Percentiles rank a stretch among this genome's conserved stretches.
phyloP scores from a whole-genome alignment of 2,329 filamentous ascomycete species.

The Claviceps cyperi region DNA sequence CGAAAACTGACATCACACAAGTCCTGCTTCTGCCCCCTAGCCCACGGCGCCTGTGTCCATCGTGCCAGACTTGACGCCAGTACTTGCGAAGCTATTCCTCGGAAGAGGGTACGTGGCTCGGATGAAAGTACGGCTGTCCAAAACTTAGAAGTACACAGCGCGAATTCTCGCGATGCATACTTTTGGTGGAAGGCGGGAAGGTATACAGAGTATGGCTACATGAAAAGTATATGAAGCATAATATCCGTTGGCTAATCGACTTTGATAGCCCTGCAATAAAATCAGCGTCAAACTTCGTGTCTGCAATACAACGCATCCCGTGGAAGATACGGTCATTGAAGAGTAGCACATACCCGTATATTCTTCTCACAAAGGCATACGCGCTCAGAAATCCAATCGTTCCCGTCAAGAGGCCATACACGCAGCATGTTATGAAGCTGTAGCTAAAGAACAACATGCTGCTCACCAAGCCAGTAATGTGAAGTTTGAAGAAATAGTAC shows the following conservation, averaged over 20 bases:
- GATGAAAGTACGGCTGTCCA: background rate
- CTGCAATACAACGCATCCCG: no score
- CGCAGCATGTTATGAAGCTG: conserved; percentile 64
- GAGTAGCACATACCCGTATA: conserved; percentile 51
- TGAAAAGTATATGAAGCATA: background rate
- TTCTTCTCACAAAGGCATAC: conserved; percentile 70
- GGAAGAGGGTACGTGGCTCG: no score
- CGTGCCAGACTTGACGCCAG: no score
- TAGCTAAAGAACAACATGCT: conserved; percentile 76
- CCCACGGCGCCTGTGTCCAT: no score
- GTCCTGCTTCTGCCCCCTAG: no score
- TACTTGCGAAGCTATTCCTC: no score
- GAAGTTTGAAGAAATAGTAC: conserved; percentile 70
- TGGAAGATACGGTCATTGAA: background rate
- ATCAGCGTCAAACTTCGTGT: conserved; percentile 4
- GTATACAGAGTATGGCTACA: background rate
- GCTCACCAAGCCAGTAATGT: conserved; percentile 68
- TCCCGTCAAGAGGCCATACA: conserved; percentile 69
- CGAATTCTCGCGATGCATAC: background rate
- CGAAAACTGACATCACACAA: no score
- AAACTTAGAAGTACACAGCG: background rate
- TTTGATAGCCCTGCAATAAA: conserved; percentile 31
- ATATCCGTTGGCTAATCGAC: conserved; percentile 23
- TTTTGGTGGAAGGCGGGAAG: no score
- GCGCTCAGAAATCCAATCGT: conserved; percentile 75